Conservation (phyloP, 1,284 basidiomycete genomes). For the Puccinia brachypodii region DNA sequence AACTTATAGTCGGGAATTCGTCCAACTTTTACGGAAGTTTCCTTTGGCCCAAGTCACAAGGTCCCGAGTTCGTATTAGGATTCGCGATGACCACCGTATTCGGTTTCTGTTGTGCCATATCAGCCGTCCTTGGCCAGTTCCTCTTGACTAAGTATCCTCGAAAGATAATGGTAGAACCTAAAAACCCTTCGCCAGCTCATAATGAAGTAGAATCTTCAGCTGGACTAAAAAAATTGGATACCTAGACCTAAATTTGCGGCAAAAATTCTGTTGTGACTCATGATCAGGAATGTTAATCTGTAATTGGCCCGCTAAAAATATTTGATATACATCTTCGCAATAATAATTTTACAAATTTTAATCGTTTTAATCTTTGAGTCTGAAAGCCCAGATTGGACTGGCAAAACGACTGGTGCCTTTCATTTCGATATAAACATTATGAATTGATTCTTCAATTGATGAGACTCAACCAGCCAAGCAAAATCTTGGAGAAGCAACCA, state of each 20-base stretch:
- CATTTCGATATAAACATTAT: too few relatives aligned
- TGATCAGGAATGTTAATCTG: too few relatives aligned
- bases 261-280: neutral
- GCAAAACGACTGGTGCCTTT: too few relatives aligned
- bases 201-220: neutral
- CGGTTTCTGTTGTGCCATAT: conserved; percentile 20
- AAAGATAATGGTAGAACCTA: neutral
- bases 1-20: conserved; percentile 53
- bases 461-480: too few relatives aligned
- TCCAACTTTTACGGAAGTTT: conserved; percentile 61
- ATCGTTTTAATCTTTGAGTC: too few relatives aligned
- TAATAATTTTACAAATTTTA: too few relatives aligned
- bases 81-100: conserved; percentile 1
- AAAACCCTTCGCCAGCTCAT: neutral
- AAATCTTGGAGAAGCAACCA: too few relatives aligned
- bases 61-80: conserved; percentile 15
- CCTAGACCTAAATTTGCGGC: neutral
- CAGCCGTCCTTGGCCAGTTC: neutral
- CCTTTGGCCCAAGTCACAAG: conserved; percentile 58
- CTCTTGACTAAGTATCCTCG: conserved; percentile 12
- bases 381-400: too few relatives aligned
- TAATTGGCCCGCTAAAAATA: too few relatives aligned
- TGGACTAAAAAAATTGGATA: neutral
- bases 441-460: too few relatives aligned
- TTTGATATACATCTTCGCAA: too few relatives aligned